phyloP scores from a whole-genome alignment of 176 grass and related monocot species.

The Oryza officinalis region DNA sequence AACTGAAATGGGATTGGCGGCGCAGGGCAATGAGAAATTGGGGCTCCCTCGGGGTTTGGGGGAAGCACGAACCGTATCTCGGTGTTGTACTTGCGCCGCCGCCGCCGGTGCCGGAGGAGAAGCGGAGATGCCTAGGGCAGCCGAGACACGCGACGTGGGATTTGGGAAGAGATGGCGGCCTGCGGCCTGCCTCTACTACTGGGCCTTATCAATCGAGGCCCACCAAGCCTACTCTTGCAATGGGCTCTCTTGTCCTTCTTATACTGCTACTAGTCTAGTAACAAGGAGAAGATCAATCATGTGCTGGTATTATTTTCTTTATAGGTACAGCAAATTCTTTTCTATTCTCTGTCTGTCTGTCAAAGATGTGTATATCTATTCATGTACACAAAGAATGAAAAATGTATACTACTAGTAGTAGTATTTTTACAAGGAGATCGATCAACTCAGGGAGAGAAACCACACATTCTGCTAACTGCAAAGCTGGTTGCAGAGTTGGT shows the following conservation, averaged over 20 bases:
- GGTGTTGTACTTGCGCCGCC: not conserved
- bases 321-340: not conserved
- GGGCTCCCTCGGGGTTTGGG: too few species aligned
- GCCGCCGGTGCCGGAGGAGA: not conserved
- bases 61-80: too few species aligned
- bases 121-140: not conserved
- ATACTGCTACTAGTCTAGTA: too few species aligned
- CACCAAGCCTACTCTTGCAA: too few species aligned
- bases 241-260: too few species aligned
- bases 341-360: not conserved
- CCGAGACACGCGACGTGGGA: not conserved
- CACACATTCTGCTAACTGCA: conserved; percentile 43
- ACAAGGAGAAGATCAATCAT: not conserved
- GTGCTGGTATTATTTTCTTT: not conserved
- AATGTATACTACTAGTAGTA: not conserved
- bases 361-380: conserved; percentile 1
- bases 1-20: too few species aligned
- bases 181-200: not conserved
- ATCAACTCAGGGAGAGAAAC: conserved; percentile 12
- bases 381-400: conserved; percentile 43
- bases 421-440: not conserved
- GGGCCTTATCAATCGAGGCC: too few species aligned
- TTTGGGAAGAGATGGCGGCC: not conserved
- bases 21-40: too few species aligned
- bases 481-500: conserved; percentile 61